Evolutionary conservation across 2,329 filamentous ascomycete genomes (phyloP).

Genomic region (Epichloe brachyelytri): DNA sequence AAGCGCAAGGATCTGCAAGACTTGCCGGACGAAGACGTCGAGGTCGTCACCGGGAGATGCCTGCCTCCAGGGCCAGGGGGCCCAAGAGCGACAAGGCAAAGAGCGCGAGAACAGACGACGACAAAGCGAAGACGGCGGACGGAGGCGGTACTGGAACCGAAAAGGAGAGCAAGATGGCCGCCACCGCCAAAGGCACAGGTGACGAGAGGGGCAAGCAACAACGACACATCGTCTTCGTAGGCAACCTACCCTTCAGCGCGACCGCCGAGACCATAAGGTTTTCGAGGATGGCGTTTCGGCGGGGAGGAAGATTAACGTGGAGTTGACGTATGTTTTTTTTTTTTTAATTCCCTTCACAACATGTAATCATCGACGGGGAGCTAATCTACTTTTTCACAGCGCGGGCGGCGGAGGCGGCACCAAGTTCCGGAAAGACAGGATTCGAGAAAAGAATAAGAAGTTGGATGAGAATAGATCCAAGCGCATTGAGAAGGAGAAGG

Average conservation of each 20-base stretch:
- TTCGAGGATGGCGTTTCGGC: constrained; percentile 47
- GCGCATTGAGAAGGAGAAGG: constrained; percentile 34
- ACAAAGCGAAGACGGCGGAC: constrained; percentile 6
- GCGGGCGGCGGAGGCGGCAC: constrained; percentile 79
- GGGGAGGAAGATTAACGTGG: constrained; percentile 76
- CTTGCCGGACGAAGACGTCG: constrained; percentile 22
- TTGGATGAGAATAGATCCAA: constrained; percentile 52
- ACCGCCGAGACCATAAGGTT: constrained; percentile 53
- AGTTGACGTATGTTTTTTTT: constrained; percentile 56
- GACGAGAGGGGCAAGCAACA: constrained; percentile 13
- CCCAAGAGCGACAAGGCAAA: constrained; percentile 9
- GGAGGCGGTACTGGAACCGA: constrained; percentile 15
- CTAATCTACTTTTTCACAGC: constrained; percentile 26
- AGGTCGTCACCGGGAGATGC: neutral
- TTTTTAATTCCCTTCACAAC: neutral
- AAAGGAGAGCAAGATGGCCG: too few relatives aligned
- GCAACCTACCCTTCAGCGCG: constrained; percentile 80
- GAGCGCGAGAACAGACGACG: neutral
- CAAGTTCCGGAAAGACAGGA: constrained; percentile 57
- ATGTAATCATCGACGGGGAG: too few relatives aligned
- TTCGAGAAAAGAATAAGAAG: constrained; percentile 75
- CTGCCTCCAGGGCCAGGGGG: too few relatives aligned
- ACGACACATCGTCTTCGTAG: constrained; percentile 27
- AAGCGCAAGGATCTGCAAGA: constrained; percentile 26
- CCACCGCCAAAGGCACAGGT: constrained; percentile 1